Percentiles rank a stretch among this genome's conserved stretches.
Evolutionary conservation across 2,329 filamentous ascomycete species (phyloP).

Genomic region (Trichophyton rubrum): DNA sequence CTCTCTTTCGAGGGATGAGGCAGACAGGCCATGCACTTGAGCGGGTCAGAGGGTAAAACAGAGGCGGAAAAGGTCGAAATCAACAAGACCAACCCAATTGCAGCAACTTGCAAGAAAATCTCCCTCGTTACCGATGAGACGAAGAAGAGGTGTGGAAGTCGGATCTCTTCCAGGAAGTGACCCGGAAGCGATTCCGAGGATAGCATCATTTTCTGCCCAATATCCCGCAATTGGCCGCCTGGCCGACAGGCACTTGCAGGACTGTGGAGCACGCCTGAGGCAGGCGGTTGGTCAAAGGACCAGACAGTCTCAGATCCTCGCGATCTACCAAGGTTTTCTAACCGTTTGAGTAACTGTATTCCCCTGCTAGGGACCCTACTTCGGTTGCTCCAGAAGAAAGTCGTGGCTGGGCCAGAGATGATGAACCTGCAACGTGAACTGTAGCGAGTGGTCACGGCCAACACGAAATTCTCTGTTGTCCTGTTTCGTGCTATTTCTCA

Average conservation of each 20-base stretch:
- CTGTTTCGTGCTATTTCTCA: not conserved
- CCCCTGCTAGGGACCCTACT: not conserved
- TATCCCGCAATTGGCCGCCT: constrained; percentile 4
- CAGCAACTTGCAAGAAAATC: not conserved
- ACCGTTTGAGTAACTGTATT: not conserved
- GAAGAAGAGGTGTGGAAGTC: constrained; percentile 2
- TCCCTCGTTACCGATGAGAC: not conserved
- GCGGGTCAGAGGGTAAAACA: not conserved
- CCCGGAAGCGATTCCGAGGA: not conserved
- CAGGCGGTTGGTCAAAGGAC: not conserved
- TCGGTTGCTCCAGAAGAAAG: not conserved
- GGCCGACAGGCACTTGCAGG: constrained; percentile 2
- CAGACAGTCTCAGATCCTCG: not conserved
- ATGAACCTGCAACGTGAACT: not conserved
- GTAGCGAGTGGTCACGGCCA: not conserved
- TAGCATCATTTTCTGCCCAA: constrained; percentile 6
- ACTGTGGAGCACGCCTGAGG: constrained; percentile 5
- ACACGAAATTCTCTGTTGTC: not conserved
- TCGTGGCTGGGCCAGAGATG: not conserved
- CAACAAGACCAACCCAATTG: not conserved
- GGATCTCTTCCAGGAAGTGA: not conserved
- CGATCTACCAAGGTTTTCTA: not conserved
- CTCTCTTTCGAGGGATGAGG: not conserved
- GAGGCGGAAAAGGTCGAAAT: not conserved
- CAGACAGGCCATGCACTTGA: not conserved